Conservation (phyloP, 116 monocot species). For the Iris pallida region DNA sequence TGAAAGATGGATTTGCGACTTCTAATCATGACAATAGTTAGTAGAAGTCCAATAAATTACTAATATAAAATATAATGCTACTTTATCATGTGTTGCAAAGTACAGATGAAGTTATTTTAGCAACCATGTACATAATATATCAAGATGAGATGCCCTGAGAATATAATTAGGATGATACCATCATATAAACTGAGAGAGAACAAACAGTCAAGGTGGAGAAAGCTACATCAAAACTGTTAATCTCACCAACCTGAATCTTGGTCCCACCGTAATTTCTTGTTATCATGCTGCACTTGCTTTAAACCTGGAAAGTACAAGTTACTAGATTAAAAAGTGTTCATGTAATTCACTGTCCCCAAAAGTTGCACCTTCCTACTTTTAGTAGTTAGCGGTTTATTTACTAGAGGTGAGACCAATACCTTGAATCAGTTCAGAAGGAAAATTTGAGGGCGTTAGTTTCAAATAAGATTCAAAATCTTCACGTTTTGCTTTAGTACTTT, state of each 20-base stretch:
- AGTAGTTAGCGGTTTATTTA: background rate
- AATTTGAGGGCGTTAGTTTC: slow-evolving; percentile 40
- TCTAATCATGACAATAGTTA: too few species aligned
- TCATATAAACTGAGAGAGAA: too few species aligned
- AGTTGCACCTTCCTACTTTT: background rate
- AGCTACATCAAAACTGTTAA: background rate
- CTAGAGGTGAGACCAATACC: slow-evolving; percentile 11
- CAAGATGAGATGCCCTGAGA: too few species aligned
- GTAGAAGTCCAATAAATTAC: too few species aligned
- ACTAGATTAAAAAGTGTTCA: background rate
- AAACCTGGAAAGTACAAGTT: slow-evolving; percentile 18
- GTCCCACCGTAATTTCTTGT: slow-evolving; percentile 49
- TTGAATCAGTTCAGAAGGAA: slow-evolving; percentile 46
- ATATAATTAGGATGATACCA: too few species aligned
- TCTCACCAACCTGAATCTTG: slow-evolving; percentile 26
- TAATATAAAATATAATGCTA: too few species aligned
- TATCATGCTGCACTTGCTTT: slow-evolving; percentile 17
- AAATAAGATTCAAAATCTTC: slow-evolving; percentile 40
- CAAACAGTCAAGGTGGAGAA: too few species aligned
- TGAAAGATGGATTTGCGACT: too few species aligned
- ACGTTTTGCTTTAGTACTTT: slow-evolving; percentile 22
- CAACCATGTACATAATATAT: too few species aligned
- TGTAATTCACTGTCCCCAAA: background rate
- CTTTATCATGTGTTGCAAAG: too few species aligned
- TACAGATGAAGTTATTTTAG: too few species aligned